Evolutionary conservation across 371 early-diverging fungal species (phyloP).

Genomic region (Lichtheimia hyalospora): DNA sequence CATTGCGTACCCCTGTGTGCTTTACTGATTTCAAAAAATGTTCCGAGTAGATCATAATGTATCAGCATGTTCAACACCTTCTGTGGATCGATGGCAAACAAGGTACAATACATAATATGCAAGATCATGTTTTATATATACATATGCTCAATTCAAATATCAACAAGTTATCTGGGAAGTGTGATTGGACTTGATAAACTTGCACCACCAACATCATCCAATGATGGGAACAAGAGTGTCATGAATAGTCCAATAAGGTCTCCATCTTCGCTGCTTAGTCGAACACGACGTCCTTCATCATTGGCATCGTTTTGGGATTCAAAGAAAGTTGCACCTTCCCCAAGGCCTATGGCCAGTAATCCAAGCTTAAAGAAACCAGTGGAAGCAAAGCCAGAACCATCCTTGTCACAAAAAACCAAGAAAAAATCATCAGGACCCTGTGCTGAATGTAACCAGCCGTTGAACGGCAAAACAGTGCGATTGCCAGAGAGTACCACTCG

Average conservation of each 20-base stretch:
- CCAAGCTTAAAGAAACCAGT: background rate
- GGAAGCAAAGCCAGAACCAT: background rate
- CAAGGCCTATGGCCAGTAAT: background rate
- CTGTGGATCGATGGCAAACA: constrained; percentile 31
- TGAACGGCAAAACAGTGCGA: constrained; percentile 31
- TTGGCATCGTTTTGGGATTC: constrained; percentile 2
- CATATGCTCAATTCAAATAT: background rate
- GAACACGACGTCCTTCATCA: background rate
- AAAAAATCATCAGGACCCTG: constrained; percentile 16
- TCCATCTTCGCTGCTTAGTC: background rate
- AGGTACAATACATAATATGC: constrained; percentile 9
- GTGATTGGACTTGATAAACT: constrained; percentile 12
- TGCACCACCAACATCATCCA: constrained; percentile 1
- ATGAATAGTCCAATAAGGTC: background rate
- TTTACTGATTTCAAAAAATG: background rate
- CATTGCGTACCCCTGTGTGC: background rate
- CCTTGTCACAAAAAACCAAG: background rate
- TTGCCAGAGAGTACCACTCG: constrained; percentile 25
- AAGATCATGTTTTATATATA: no score
- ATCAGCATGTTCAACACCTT: background rate
- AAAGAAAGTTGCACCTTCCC: constrained; percentile 1
- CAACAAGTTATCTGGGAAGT: constrained; percentile 17
- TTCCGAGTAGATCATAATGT: constrained; percentile 4
- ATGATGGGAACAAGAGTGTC: background rate
- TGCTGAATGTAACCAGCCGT: constrained; percentile 25